Base-by-base conservation (phyloP, 129 eudicot species). In the Rutidosis leptorrhynchoides region DNA sequence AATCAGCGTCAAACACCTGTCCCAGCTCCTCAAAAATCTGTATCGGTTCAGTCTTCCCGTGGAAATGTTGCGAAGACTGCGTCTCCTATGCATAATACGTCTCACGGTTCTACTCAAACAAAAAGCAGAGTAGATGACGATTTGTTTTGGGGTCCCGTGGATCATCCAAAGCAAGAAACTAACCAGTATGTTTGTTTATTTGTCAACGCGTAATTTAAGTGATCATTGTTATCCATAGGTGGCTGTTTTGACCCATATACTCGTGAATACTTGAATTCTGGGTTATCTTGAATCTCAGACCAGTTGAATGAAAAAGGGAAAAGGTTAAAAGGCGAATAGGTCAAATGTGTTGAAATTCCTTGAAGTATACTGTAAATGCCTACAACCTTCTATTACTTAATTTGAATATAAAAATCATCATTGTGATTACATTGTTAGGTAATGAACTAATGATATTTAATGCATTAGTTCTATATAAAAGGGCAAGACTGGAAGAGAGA, bases 101-200 rank as follows among this genome's bases (percentile, higher is more conserved):
- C 84, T 2, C 83, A 80, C 42, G 75, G 46, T 59, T 63, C 87
- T 15, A 71, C 87, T 22, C 88, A 80, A 8, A 32, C 71, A 5
- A 94, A 83, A 74, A 76, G 59, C 72, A 89, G 81, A 77, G 90
- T 77, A 8, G 97, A 94, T 15, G 94, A 89, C 49, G 99, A 94
- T 79, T 68, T 94, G 64, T 94, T 94, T 68, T 94, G 99, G 99
- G 99, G 99, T 30, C 97, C 99, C 26, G 16, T 82, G 17, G 97
- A 89, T 52, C 95, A 93, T 21, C 80, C 89, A 30, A 94, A 89
- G 71, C 87, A 78, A 70, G 99, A 94, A 71, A n/a, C 78, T 17
- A 89, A 82, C 58, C 87, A 68, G 99, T 94, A 89, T 60, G 84
- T 56, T 24, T 0, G 4, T 25, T 23, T 11, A 0, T 48, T 33